phyloP scores from a whole-genome alignment of 2,329 filamentous ascomycete genomes.

The Verticillium tricorpus region DNA sequence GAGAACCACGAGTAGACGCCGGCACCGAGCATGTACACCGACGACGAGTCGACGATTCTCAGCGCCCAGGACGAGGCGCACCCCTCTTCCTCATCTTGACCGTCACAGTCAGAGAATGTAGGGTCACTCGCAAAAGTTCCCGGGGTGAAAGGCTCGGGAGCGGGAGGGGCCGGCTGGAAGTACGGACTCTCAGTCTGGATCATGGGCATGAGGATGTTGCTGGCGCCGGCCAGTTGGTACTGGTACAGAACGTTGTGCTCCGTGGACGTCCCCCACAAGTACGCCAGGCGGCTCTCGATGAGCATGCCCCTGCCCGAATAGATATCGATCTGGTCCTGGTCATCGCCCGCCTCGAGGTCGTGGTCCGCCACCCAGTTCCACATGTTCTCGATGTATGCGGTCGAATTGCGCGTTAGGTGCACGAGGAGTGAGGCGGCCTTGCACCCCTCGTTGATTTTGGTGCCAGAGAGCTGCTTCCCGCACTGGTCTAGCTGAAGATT shows the following conservation, averaged over 20 bases:
- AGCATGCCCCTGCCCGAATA: conserved; percentile 30
- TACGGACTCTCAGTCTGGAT: conserved; percentile 67
- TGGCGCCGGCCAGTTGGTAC: conserved; percentile 43
- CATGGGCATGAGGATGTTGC: conserved; percentile 50
- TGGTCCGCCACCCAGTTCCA: conserved; percentile 71
- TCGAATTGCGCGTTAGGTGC: conserved; percentile 39
- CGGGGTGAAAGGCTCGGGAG: conserved; percentile 13
- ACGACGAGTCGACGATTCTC: too few relatives aligned
- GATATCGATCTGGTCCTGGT: conserved; percentile 21
- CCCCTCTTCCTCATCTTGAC: too few relatives aligned
- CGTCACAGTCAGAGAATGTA: too few relatives aligned
- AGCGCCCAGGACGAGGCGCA: too few relatives aligned
- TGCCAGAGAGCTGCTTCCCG: conserved; percentile 32
- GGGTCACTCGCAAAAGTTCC: too few relatives aligned
- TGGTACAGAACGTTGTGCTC: conserved; percentile 49
- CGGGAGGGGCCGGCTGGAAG: conserved; percentile 38
- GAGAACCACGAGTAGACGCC: too few relatives aligned
- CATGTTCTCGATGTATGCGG: conserved; percentile 46
- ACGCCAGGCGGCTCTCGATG: conserved; percentile 24
- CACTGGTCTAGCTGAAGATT: conserved; percentile 59
- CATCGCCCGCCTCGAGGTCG: conserved; percentile 4
- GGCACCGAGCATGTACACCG: too few relatives aligned
- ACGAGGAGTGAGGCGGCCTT: conserved; percentile 52
- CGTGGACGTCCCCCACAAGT: conserved; percentile 39
- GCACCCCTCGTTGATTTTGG: conserved; percentile 45